phyloP scores from a whole-genome alignment of 371 early-diverging fungal species.

The Cokeromyces recurvatus region DNA sequence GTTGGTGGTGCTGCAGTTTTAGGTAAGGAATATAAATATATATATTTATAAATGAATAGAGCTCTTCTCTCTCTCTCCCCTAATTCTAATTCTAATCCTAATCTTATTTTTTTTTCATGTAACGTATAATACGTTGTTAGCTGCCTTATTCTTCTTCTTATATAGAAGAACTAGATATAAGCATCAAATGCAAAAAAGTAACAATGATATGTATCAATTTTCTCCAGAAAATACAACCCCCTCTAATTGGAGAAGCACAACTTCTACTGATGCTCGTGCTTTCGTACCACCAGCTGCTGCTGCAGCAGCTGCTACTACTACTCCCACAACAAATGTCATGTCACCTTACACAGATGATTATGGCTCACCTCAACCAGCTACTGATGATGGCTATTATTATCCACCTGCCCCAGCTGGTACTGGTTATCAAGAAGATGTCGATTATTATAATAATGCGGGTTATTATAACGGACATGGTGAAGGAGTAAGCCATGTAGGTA shows the following conservation, averaged over 20 bases:
- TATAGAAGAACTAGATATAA: slow-evolving; percentile 4
- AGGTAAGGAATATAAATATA: not conserved
- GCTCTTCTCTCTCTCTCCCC: not conserved
- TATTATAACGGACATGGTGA: not conserved
- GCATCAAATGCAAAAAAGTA: not conserved
- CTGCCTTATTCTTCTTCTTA: too few species aligned
- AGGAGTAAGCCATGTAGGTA: not conserved
- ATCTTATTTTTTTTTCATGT: too few species aligned
- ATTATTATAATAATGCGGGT: not conserved
- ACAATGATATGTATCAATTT: slow-evolving; percentile 4
- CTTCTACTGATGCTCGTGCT: not conserved
- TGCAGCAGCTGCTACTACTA: too few species aligned
- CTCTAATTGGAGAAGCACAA: not conserved
- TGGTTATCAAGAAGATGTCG: not conserved
- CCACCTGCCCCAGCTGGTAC: not conserved
- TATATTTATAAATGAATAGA: not conserved
- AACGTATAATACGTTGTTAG: too few species aligned
- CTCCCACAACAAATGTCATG: too few species aligned
- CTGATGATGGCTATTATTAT: not conserved
- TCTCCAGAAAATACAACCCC: not conserved
- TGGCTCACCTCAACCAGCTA: not conserved
- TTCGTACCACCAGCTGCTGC: slow-evolving; percentile 9
- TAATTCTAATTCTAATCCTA: slow-evolving; percentile 3
- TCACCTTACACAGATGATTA: slow-evolving; percentile 1
- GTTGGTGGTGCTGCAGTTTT: slow-evolving; percentile 6